A percentile compares a stretch with the other conserved stretches of the same genome.
Conservation (phyloP, 352 stramenopile genomes). For the Detonula confervacea region DNA sequence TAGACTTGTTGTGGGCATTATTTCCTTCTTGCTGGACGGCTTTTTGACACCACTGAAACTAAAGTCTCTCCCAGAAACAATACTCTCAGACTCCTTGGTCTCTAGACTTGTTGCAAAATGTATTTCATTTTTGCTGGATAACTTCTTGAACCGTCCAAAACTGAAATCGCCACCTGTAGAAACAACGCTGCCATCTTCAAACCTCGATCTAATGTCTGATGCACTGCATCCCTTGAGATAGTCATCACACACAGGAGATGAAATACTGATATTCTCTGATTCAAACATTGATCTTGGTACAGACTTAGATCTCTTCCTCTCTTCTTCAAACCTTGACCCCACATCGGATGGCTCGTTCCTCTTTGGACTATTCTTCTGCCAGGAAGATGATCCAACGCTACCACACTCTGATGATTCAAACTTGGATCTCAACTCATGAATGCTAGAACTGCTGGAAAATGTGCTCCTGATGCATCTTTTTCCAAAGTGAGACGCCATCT, state of each 20-base stretch:
- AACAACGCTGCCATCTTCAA: not conserved
- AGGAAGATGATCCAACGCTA: constrained; percentile 5
- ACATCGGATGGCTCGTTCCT: not conserved
- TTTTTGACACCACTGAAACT: too few species aligned
- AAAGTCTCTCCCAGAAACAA: too few species aligned
- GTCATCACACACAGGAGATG: not conserved
- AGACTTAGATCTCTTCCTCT: too few species aligned
- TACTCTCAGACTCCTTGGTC: too few species aligned
- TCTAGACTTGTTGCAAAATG: too few species aligned
- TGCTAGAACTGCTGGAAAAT: constrained; percentile 2
- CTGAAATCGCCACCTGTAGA: not conserved
- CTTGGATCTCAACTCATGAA: constrained; percentile 29
- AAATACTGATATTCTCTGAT: too few species aligned
- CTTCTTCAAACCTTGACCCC: too few species aligned
- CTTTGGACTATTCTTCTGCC: constrained; percentile 17
- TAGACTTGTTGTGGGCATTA: too few species aligned
- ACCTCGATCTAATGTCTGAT: not conserved
- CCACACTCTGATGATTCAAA: constrained; percentile 19
- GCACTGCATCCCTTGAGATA: not conserved
- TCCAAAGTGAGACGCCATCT: not conserved
- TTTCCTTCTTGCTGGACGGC: too few species aligned
- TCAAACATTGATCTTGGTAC: too few species aligned
- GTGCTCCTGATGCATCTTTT: not conserved
- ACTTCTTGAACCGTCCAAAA: too few species aligned
- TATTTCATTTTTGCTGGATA: too few species aligned